Base-by-base conservation (phyloP, 306 rosid genomes). In the Castanopsis chinensis region DNA sequence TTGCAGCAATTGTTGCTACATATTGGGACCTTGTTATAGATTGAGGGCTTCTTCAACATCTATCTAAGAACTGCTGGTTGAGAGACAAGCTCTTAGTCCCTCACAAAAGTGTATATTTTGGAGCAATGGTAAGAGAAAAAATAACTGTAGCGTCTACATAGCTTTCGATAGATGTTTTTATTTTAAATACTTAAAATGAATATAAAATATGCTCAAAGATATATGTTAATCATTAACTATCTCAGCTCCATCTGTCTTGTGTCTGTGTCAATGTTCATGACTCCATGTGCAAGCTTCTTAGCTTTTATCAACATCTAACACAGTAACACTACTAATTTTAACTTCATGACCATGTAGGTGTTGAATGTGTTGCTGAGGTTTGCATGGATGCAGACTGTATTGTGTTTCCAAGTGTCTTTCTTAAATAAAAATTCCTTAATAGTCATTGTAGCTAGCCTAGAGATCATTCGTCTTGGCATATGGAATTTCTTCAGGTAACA, bases 11-110 rank as follows among this genome's bases (percentile, higher is more conserved):
- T 30, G 64, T 77, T 32, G 55, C 89, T 37, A 90, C 89, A 13
- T 92, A 90, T n/a, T 92, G 93, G 97, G 93, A 92, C 83, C 80
- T 92, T 69, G 84, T 85, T 54, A 73, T 85, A 3, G 97, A 92
- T 73, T 92, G 97, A 93, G 94, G 94, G 49, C 97, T 92, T 57
- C 81, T 90, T 25, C 90, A 90, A 54, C 84, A 85, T 14, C 52
- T 72, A 27, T 90, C 91, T 2, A 86, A 80, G 83, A 92, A 92
- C 76, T 87, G 87, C 41, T 87, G 89, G 92, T 84, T 90, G 73
- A 85, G 94, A 78, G 94, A 90, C 78, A 92, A 92, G 80, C 94
- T 92, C 77, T 49, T 88, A 19, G 14, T 89, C 75, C 87, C 90
- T 60, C 74, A 80, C 28, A 84, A 74, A 17, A 76, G 86, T 64